Conservation (phyloP, 345 rosid species). For the Dipteronia dyeriana region DNA sequence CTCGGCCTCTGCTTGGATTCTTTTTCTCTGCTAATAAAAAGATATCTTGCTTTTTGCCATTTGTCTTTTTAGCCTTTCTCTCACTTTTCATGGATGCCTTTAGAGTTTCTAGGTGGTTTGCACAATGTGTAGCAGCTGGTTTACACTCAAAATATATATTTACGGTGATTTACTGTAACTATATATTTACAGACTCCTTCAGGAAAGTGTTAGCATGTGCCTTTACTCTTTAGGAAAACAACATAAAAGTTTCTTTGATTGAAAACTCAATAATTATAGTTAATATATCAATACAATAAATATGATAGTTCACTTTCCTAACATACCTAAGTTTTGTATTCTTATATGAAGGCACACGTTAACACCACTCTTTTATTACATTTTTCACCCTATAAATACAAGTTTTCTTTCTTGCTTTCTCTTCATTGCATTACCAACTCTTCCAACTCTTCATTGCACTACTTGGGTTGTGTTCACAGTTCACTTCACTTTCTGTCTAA, state of each 20-base stretch:
- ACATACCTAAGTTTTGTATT: too few relatives aligned
- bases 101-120: constrained; percentile 40
- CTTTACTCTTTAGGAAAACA: too few relatives aligned
- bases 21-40: constrained; percentile 39
- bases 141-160: constrained; percentile 36
- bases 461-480: constrained; percentile 5
- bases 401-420: constrained; percentile 31
- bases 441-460: constrained; percentile 15
- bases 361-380: constrained; percentile 43
- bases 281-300: too few relatives aligned
- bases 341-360: too few relatives aligned
- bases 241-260: too few relatives aligned
- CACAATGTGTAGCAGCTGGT: constrained; percentile 38
- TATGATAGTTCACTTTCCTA: too few relatives aligned
- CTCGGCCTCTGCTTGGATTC: constrained; percentile 34
- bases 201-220: too few relatives aligned
- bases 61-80: constrained; percentile 33
- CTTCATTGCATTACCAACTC: constrained; percentile 35
- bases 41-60: constrained; percentile 50
- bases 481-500: constrained; percentile 11
- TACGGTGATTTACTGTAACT: constrained; percentile 23
- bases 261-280: too few relatives aligned
- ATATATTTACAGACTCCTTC: too few relatives aligned
- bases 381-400: constrained; percentile 51
- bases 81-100: constrained; percentile 46